A percentile compares a stretch with the other conserved stretches of the same genome.
These are phyloP conservation scores for Phytophthora syringae DNA, from an alignment of 352 stramenopile species.

Conservation along the genomic window DNA sequence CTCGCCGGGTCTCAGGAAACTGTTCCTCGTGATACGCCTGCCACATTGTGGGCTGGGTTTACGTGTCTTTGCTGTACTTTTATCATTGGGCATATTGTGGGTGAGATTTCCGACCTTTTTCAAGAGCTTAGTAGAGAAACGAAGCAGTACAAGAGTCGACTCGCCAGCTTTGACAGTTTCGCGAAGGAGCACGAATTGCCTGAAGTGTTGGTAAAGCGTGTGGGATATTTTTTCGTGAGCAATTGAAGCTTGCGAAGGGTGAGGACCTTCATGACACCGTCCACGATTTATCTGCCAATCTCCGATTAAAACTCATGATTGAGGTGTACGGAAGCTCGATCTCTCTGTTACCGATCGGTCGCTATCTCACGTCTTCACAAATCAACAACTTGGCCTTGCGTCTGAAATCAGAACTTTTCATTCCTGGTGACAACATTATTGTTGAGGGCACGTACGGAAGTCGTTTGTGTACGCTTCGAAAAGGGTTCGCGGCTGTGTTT, in stretches of 20 bases:
- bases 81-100: constrained; percentile 80
- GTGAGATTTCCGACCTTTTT: constrained; percentile 77
- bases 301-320: constrained; percentile 77
- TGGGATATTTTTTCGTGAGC: constrained; percentile 66
- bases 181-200: constrained; percentile 66
- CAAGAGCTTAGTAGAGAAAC: constrained; percentile 74
- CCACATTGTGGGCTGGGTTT: constrained; percentile 62
- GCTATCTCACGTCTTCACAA: constrained; percentile 58
- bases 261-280: constrained; percentile 53
- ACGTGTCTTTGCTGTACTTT: constrained; percentile 74
- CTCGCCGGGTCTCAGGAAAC: constrained; percentile 67
- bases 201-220: constrained; percentile 50
- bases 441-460: constrained; percentile 64
- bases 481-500: constrained; percentile 59
- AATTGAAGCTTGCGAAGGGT: constrained; percentile 59
- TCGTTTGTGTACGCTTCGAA: constrained; percentile 64
- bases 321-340: constrained; percentile 73
- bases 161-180: constrained; percentile 80
- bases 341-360: constrained; percentile 55
- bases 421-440: constrained; percentile 71
- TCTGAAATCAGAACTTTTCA: constrained; percentile 68
- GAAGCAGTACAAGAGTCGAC: constrained; percentile 71
- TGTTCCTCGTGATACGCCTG: constrained; percentile 45
- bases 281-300: constrained; percentile 69
- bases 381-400: constrained; percentile 74